Base-by-base conservation (phyloP, 495 filamentous ascomycete genomes). In the Talaromyces borbonicus region DNA sequence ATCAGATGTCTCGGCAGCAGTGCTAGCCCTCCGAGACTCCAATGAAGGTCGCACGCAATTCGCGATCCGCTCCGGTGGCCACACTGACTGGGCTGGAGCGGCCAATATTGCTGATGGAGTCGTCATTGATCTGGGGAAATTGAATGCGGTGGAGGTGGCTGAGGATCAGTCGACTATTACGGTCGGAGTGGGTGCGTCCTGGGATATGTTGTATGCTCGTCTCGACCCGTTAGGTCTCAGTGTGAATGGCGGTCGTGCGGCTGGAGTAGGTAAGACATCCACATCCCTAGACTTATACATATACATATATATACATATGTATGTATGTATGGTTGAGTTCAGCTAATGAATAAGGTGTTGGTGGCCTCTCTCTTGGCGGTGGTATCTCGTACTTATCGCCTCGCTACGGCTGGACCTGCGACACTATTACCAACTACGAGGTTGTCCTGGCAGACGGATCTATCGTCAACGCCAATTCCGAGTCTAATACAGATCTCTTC, bases 41-140 rank as follows among this genome's bases (percentile, higher is more conserved):
- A 12, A 52, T 22, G n/a, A 29, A 39, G 24, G 30, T 8, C 27
- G 11, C 22, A 9, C 11, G 59, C 42, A 35, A 18, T 61, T 66
- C 37, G 61, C 62, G 23, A 43, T 66, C 25, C 53, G 53, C 12
- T 48, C 50, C n/a, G 62, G 57, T 25, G 61, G 65, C 11, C 76
- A 81, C 56, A 62, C 64, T 14, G 58, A 65, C 5, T 72, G 69
- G 45, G 65, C 62, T 19, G 72, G 73, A 25, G 73, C 68, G 18
- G 58, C 73, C n/a, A 78, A 74, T 52, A 71, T 79, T 39, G 50
- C 67, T n/a, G 59, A 59, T 23, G 77, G 75, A 2, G 58, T 77
- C 4, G 66, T 75, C 2, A 69, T 80, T 50, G 75, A 78, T 38
- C 64, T 78, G 8, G 53, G 54, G 38, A 56, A 47, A 0, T 54